phyloP scores from a whole-genome alignment of 1,139 yeast species.

The Magnusiomyces suaveolens region DNA sequence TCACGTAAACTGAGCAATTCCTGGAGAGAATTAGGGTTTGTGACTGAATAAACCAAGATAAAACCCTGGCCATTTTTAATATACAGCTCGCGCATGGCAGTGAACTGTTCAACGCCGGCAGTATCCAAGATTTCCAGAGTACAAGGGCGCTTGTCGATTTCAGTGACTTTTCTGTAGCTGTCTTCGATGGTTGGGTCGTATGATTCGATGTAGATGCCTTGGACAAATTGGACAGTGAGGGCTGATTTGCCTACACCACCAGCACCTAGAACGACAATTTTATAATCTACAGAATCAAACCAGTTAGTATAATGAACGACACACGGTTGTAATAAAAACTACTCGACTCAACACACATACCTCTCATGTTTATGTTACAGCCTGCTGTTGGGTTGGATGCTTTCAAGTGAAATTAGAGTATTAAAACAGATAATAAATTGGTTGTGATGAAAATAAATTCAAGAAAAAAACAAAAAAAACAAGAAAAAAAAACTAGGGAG shows the following conservation, averaged over 20 bases:
- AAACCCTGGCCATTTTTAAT: conserved; percentile 40
- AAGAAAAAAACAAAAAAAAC: too few relatives aligned
- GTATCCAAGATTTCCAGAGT: conserved; percentile 39
- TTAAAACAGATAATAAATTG: too few relatives aligned
- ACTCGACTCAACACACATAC: too few relatives aligned
- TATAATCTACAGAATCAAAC: too few relatives aligned
- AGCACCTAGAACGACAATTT: conserved; percentile 90
- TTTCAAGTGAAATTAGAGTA: too few relatives aligned
- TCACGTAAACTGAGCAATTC: conserved; percentile 75
- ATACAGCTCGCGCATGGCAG: conserved; percentile 57
- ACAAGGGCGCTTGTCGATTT: conserved; percentile 33
- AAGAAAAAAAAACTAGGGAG: too few relatives aligned
- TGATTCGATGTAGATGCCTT: conserved; percentile 60
- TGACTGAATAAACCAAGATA: conserved; percentile 65
- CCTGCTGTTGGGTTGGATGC: too few relatives aligned
- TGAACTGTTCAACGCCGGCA: conserved; percentile 41
- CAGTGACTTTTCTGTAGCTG: conserved; percentile 35
- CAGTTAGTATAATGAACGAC: too few relatives aligned
- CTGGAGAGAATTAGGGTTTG: conserved; percentile 70
- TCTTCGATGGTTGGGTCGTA: conserved; percentile 95
- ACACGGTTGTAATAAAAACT: too few relatives aligned
- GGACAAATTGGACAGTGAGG: conserved; percentile 43
- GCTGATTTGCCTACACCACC: conserved; percentile 98
- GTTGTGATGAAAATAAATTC: too few relatives aligned
- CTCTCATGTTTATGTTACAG: too few relatives aligned